Evolutionary conservation across 768 basidiomycete genomes (phyloP).

Genomic region (Suillus cothurnatus): DNA sequence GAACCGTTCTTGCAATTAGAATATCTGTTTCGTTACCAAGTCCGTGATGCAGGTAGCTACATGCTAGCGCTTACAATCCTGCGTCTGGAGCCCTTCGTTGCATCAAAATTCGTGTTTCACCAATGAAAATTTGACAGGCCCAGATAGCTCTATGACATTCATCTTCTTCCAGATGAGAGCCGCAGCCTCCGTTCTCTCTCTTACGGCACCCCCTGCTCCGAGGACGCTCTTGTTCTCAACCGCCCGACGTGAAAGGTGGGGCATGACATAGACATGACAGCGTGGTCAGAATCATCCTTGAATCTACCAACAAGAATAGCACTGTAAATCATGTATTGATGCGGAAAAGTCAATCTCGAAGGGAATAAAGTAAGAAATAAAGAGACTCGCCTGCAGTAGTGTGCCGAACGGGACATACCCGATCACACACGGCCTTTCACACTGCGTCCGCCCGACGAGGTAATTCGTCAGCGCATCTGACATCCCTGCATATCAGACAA

Average conservation of each 20-base stretch:
- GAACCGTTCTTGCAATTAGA: too few species aligned
- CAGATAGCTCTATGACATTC: constrained; percentile 16
- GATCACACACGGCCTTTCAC: constrained; percentile 68
- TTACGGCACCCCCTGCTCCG: constrained; percentile 66
- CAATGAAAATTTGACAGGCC: background rate
- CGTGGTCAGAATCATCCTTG: constrained; percentile 15
- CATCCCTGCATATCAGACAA: constrained; percentile 61
- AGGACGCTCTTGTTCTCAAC: constrained; percentile 93
- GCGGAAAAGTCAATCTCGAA: too few species aligned
- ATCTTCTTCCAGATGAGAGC: constrained; percentile 32
- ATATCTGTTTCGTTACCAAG: too few species aligned
- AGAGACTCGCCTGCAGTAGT: constrained; percentile 60
- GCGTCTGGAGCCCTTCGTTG: background rate
- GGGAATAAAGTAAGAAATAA: background rate
- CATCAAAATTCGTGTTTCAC: background rate
- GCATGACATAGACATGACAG: constrained; percentile 63
- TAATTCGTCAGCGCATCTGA: constrained; percentile 77
- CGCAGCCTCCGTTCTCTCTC: constrained; percentile 33
- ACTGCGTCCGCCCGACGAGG: constrained; percentile 55
- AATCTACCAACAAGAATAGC: background rate
- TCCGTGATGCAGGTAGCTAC: too few species aligned
- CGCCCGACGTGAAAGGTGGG: constrained; percentile 84
- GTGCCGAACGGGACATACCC: constrained; percentile 86
- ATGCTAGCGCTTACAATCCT: background rate
- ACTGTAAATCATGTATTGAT: background rate